Base-by-base conservation (phyloP, 2,329 filamentous ascomycete species). In the Falciphora oryzae region DNA sequence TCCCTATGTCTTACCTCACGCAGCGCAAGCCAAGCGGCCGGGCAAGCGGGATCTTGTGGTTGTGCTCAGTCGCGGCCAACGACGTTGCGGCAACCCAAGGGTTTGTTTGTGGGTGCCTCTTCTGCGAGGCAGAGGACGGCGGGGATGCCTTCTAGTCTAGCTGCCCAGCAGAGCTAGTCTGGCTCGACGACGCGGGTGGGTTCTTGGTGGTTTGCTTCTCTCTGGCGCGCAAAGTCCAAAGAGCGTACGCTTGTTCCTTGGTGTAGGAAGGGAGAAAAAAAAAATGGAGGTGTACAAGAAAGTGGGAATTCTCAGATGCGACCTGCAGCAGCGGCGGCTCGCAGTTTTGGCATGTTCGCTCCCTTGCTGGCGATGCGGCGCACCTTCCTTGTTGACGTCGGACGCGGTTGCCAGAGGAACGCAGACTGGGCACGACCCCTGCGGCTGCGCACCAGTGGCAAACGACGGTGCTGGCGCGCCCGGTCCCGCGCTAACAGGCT, bases 11-110 rank as follows among this genome's bases (percentile, higher is more conserved):
- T 70, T 76, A 92, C 90, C 89, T 93, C 89, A 88, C 89, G 88
- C 89, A 92, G 87, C 84, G 87, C 88, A 89, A 91, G 88, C 88
- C 87, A 88, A 86, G 83, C 85, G 86, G 89, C 89, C 89, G 89
- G 90, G 89, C 88, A 72, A 73, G 69, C 68, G 74, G 68, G 70
- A 71, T 70, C 66, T 72, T 73, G 71, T 72, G 67, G 74, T 80
- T 73, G 78, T 79, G 73, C 77, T 82, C 82, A 84, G 80, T 80
- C 77, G 76, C 73, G 68, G 73, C 44, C 38, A 62, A 72, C 72
- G 79, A 79, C 77, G 76, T 76, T 72, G 70, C 70, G 69, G 62
- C 68, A 73, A 57, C 53, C 44, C 61, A 50, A 60, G 57, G 59
- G 57, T 53, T 57, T 57, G 28, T 63, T 27, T 61, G 44, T n/a